Percentiles rank a stretch among this genome's conserved stretches.
Conservation (phyloP, 2,329 filamentous ascomycete genomes). For the Aspergillus terreus region DNA sequence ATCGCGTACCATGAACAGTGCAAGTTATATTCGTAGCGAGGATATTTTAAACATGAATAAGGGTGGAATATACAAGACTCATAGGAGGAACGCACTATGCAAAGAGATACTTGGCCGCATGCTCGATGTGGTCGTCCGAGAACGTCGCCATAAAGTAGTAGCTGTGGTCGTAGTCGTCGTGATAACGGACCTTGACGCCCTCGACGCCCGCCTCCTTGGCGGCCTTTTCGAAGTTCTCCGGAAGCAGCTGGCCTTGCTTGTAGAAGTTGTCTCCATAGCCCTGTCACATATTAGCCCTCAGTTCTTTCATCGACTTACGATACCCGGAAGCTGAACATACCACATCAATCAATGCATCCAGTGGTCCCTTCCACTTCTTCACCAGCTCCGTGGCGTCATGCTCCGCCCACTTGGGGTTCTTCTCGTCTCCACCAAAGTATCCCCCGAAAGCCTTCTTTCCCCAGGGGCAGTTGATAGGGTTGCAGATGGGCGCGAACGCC, state of each 20-base stretch:
- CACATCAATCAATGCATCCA: slow-evolving; percentile 84
- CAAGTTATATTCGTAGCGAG: not conserved
- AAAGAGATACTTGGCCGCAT: slow-evolving; percentile 80
- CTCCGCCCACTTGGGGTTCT: slow-evolving; percentile 66
- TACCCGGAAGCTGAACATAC: slow-evolving; percentile 46
- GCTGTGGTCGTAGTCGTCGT: slow-evolving; percentile 90
- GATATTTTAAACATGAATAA: not conserved
- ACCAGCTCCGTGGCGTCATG: slow-evolving; percentile 92
- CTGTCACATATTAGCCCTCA: slow-evolving; percentile 36
- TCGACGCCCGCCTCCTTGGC: slow-evolving; percentile 70
- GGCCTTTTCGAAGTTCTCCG: slow-evolving; percentile 84
- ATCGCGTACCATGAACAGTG: not conserved
- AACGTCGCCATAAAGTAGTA: slow-evolving; percentile 97
- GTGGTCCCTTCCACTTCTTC: slow-evolving; percentile 65
- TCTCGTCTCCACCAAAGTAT: slow-evolving; percentile 75
- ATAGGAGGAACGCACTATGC: slow-evolving; percentile 46
- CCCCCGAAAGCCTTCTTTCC: slow-evolving; percentile 91
- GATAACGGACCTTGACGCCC: slow-evolving; percentile 76
- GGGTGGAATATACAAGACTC: not conserved
- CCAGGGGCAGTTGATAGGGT: slow-evolving; percentile 84
- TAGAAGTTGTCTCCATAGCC: slow-evolving; percentile 96
- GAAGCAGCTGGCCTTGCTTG: slow-evolving; percentile 85
- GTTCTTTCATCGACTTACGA: not conserved
- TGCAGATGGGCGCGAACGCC: slow-evolving; percentile 85
- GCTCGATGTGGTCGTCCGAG: slow-evolving; percentile 82